Conservation (phyloP, 768 basidiomycete genomes). For the Suillus subluteus region DNA sequence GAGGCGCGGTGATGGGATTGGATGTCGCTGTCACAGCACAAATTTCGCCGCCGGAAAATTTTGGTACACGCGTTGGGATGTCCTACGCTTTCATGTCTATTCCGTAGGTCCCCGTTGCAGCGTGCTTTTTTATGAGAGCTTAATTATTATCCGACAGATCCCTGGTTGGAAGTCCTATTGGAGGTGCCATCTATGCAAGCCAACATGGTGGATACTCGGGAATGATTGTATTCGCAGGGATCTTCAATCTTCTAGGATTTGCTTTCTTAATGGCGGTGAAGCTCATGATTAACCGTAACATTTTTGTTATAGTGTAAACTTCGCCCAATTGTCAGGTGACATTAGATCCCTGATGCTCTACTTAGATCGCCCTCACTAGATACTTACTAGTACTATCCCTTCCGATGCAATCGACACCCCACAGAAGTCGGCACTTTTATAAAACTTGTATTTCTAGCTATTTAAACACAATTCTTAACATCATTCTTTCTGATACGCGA, state of each 20-base stretch:
- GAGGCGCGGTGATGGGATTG: constrained; percentile 4
- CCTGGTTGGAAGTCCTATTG: background rate
- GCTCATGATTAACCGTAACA: background rate
- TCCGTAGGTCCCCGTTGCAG: background rate
- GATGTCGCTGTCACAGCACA: constrained; percentile 6
- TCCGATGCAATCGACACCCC: too few relatives aligned
- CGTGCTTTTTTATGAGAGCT: background rate
- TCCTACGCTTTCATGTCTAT: constrained; percentile 10
- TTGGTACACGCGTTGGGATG: constrained; percentile 12
- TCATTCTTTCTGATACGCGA: too few relatives aligned
- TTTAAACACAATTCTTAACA: too few relatives aligned
- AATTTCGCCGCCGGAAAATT: constrained; percentile 8
- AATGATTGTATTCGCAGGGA: background rate
- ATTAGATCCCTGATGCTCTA: background rate
- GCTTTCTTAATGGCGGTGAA: constrained; percentile 1
- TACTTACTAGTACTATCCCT: background rate
- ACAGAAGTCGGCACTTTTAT: too few relatives aligned
- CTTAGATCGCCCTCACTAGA: background rate
- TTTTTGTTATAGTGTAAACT: background rate
- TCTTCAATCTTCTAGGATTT: constrained; percentile 3
- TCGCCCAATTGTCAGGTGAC: background rate
- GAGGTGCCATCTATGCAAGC: constrained; percentile 1
- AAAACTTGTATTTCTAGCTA: too few relatives aligned
- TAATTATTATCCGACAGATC: background rate
- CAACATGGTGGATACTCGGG: background rate